Evolutionary conservation across 192 early-diverging fungal species (phyloP), one percentile per base, ranked within the genome.

Genomic region (Backusella sp.): DNA sequence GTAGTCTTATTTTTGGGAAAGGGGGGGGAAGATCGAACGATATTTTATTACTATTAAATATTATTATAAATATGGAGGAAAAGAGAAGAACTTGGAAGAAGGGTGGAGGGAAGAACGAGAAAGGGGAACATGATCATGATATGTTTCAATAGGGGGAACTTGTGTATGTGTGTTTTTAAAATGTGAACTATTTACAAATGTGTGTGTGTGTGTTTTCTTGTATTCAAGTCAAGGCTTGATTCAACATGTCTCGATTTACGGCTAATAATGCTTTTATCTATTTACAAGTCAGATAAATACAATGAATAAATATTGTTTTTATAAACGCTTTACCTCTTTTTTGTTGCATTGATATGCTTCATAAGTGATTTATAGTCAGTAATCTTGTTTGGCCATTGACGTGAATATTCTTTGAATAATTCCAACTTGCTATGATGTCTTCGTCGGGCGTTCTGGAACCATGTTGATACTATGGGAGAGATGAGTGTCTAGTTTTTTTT

Each of bases 381-480:
- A 5, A 71, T 44, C 30, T 26, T 44, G 14, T 71, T 49, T 42
- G 70, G 70, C 12, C 49, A 44, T 32, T 32, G 7, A 1, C 14
- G 28, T 3, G 70, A 71, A 14, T 42, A 71, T 19, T 21, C 8
- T 6, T 49, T n/a, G 70, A 41, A 71, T 44, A 32, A n/a, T 1
- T 71, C 26, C 15, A 71, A 30, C 28, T 71, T 71, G 12, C 15
- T 41, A 4, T 49, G n/a, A 28, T 71, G 42, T 28, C 70, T 44
- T 26, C 70, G 39, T 46, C 39, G 49, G 5, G 70, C 70, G 49
- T 71, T 71, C 19, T 71, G 70, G 39, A 71, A 71, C 70, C 69
- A 71, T 44, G 69, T 71, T 30, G 69, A 71, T 30, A 71, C 69
- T 71, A 70, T 28, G 6, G 1, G 1, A 28, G 23, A 59, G 4